These are phyloP conservation scores for Picea abies DNA, from an alignment of 83 land plant species.

Conservation along the genomic window DNA sequence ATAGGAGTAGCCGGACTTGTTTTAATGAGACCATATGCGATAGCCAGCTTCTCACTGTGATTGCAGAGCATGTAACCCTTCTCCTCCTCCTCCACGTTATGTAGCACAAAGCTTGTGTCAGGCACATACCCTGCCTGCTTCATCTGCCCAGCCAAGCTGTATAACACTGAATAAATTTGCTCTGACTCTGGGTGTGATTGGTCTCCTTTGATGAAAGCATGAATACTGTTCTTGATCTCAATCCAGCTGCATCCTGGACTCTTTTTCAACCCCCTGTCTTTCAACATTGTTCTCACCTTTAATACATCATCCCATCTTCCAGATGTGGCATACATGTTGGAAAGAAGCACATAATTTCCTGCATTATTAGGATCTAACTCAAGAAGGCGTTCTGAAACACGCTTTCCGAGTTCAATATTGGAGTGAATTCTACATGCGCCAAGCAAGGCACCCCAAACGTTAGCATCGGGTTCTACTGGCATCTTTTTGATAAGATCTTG, in stretches of 20 bases:
- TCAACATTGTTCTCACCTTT: background rate
- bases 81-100: constrained; percentile 6
- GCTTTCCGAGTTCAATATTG: background rate
- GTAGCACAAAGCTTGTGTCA: background rate
- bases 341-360: background rate
- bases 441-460: background rate
- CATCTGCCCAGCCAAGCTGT: background rate
- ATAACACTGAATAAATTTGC: background rate
- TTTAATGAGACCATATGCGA: no score
- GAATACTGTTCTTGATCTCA: background rate
- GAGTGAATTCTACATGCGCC: background rate
- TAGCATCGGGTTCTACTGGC: constrained; percentile 1
- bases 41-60: no score
- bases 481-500: background rate
- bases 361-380: background rate
- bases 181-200: background rate
- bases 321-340: background rate
- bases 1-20: no score
- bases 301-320: background rate
- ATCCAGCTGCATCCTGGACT: background rate
- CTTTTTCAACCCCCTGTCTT: background rate
- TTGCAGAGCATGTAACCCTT: no score
- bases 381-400: background rate
- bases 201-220: background rate
- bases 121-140: background rate